Conservation (phyloP, 2,329 filamentous ascomycete genomes). For the Sclerotinia spermophila region DNA sequence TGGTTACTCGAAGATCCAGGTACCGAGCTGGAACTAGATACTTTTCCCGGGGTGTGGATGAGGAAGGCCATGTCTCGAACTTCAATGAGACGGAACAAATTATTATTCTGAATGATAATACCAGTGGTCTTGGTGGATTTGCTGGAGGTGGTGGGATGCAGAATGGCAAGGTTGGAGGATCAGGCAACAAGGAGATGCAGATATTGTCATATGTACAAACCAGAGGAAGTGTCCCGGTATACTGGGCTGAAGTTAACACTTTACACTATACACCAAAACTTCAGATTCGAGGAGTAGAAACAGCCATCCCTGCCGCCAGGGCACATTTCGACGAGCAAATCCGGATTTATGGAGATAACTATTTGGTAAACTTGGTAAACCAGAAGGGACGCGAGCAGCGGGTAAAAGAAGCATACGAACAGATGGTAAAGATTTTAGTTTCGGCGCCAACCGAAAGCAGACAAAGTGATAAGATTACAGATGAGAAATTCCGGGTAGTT, state of each 20-base stretch:
- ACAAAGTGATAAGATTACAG: conserved; percentile 61
- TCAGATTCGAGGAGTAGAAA: conserved; percentile 80
- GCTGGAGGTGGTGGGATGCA: conserved; percentile 72
- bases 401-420: conserved; percentile 91
- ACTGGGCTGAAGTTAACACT: conserved; percentile 94
- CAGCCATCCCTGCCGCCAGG: conserved; percentile 71
- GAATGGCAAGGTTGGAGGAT: conserved; percentile 62
- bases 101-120: conserved; percentile 79
- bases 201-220: conserved; percentile 95
- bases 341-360: conserved; percentile 89
- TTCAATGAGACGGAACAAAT: conserved; percentile 98
- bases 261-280: conserved; percentile 88
- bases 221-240: conserved; percentile 90
- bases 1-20: conserved; percentile 86
- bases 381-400: conserved; percentile 86
- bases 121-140: conserved; percentile 73
- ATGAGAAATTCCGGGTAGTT: conserved; percentile 79
- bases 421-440: conserved; percentile 75
- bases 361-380: conserved; percentile 95
- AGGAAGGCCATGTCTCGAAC: conserved; percentile 92
- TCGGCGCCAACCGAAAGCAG: conserved; percentile 63
- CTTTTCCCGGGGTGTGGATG: conserved; percentile 90
- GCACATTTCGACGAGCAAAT: conserved; percentile 95
- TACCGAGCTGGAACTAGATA: conserved; percentile 89
- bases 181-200: conserved; percentile 70